These are phyloP conservation scores for Barnettozyma populi DNA, from an alignment of 805 yeast genomes.

Conservation along the genomic window DNA sequence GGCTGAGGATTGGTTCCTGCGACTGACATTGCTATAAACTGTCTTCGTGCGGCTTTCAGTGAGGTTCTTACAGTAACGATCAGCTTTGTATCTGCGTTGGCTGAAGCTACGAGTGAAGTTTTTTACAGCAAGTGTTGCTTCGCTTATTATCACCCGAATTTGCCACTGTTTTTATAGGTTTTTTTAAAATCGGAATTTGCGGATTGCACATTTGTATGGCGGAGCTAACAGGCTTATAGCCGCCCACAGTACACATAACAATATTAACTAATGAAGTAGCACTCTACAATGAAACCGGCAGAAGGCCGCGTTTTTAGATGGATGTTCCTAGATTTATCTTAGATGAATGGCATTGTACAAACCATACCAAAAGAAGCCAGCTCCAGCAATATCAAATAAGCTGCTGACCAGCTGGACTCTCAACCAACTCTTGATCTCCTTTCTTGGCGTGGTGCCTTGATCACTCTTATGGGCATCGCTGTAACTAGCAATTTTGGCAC, in stretches of 20 bases:
- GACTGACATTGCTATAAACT: neutral
- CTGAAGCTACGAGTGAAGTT: too few relatives aligned
- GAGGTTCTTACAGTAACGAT: neutral
- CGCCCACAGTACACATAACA: neutral
- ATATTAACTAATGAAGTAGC: too few relatives aligned
- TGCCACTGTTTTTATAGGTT: neutral
- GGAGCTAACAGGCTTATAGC: neutral
- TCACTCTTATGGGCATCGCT: constrained; percentile 2
- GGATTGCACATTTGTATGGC: neutral
- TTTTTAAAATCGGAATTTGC: neutral
- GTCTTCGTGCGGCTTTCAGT: neutral
- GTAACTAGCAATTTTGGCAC: constrained; percentile 8
- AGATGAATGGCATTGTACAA: constrained; percentile 11
- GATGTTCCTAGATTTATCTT: neutral
- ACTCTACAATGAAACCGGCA: too few relatives aligned
- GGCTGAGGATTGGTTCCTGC: neutral
- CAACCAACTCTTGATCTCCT: constrained; percentile 11
- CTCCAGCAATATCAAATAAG: constrained; percentile 13
- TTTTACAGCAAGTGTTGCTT: too few relatives aligned
- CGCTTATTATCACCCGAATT: too few relatives aligned
- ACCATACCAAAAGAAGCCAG: constrained; percentile 15
- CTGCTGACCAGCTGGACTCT: constrained; percentile 12
- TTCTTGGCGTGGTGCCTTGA: constrained; percentile 11
- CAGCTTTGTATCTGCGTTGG: neutral
- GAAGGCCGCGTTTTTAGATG: too few relatives aligned